Evolutionary conservation across 2,329 filamentous ascomycete species (phyloP).

Genomic region (Ophiostoma perfectum): DNA sequence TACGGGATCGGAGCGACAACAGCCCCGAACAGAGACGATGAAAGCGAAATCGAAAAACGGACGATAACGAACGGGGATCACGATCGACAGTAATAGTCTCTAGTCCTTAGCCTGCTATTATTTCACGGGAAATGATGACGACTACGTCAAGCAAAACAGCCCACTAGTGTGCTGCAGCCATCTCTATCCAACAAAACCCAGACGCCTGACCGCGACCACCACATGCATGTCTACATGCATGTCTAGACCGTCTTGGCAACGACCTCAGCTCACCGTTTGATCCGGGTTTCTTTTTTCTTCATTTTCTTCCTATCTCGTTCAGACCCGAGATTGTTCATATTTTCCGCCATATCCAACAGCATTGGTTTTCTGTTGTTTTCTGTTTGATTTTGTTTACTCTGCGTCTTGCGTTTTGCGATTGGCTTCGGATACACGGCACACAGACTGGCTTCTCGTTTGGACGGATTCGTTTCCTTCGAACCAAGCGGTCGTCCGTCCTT

Average conservation of each 20-base stretch:
- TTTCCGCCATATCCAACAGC: slow-evolving; percentile 5
- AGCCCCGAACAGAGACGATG: not conserved
- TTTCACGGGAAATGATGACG: not conserved
- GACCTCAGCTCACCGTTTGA: not conserved
- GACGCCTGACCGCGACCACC: no score
- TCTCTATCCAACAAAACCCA: no score
- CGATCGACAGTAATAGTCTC: not conserved
- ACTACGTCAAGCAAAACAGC: not conserved
- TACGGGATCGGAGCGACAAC: not conserved
- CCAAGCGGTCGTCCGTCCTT: not conserved
- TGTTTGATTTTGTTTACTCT: not conserved
- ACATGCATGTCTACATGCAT: not conserved
- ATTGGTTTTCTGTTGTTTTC: not conserved
- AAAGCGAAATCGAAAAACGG: not conserved
- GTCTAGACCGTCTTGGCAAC: slow-evolving; percentile 1
- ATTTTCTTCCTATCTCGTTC: not conserved
- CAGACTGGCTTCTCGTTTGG: not conserved
- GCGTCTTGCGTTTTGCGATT: not conserved
- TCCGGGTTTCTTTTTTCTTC: not conserved
- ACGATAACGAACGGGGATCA: not conserved
- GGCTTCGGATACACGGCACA: not conserved
- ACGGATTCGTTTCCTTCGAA: not conserved
- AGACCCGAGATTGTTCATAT: not conserved
- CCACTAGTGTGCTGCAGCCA: slow-evolving; percentile 4
- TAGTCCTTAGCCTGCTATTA: not conserved